These are phyloP conservation scores for Phaffomyces opuntiae DNA, from an alignment of 805 yeast genomes.

Conservation along the genomic window DNA sequence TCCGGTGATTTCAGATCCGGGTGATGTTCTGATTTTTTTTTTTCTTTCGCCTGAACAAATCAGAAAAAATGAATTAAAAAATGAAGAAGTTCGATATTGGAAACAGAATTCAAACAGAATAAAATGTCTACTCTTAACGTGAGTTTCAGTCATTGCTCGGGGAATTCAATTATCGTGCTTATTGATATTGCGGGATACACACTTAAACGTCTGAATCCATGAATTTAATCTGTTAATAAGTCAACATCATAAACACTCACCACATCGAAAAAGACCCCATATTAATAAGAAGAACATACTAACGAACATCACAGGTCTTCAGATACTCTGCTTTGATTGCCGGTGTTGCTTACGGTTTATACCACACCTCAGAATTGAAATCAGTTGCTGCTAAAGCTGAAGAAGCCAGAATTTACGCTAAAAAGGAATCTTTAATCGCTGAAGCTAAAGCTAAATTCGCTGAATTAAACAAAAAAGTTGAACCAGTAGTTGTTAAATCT, in stretches of 20 bases:
- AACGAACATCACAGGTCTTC: constrained; percentile 47
- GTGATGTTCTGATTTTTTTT: not conserved
- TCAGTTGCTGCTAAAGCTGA: constrained; percentile 50
- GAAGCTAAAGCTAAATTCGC: constrained; percentile 90
- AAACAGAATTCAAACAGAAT: not conserved
- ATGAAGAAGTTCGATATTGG: not conserved
- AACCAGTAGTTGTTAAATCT: constrained; percentile 22
- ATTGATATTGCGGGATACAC: too few species aligned
- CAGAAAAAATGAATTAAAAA: constrained; percentile 5
- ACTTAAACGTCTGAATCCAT: too few species aligned
- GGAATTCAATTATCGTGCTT: too few species aligned
- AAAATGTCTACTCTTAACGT: constrained; percentile 47
- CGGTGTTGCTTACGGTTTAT: constrained; percentile 85
- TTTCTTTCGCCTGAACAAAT: constrained; percentile 1
- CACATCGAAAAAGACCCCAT: not conserved
- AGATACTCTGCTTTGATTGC: constrained; percentile 89
- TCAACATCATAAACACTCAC: too few species aligned
- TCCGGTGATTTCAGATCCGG: not conserved
- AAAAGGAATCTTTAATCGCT: constrained; percentile 67
- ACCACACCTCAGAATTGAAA: constrained; percentile 69
- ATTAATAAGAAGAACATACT: too few species aligned
- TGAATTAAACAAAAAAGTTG: constrained; percentile 45
- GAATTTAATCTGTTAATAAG: too few species aligned
- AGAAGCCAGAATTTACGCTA: constrained; percentile 51
- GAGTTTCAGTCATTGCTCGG: constrained; percentile 13